A percentile compares a stretch with the other conserved stretches of the same genome.
phyloP scores from a whole-genome alignment of 345 rosid species.

The Aethionema arabicum region DNA sequence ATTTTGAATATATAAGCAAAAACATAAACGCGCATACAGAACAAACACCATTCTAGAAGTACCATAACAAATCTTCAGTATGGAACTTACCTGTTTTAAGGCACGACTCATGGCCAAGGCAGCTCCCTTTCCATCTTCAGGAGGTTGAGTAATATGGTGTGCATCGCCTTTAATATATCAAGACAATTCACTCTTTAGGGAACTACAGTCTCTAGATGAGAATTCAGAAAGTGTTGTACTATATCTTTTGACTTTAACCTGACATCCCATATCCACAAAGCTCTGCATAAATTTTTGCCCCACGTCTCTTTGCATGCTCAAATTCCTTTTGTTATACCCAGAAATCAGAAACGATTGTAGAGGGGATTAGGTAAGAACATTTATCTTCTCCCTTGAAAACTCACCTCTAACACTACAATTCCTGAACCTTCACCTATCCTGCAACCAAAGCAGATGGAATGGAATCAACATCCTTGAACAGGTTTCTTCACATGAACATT shows the following conservation, averaged over 20 bases:
- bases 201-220: too few relatives aligned
- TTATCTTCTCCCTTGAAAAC: slow-evolving; percentile 30
- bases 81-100: slow-evolving; percentile 56
- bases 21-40: slow-evolving; percentile 1
- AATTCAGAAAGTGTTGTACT: slow-evolving; percentile 5
- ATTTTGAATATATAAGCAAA: slow-evolving; percentile 22
- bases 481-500: slow-evolving; percentile 1
- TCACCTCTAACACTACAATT: slow-evolving; percentile 81
- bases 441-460: slow-evolving; percentile 35
- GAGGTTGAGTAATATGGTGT: slow-evolving; percentile 91
- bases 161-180: slow-evolving; percentile 80
- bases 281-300: slow-evolving; percentile 89
- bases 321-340: slow-evolving; percentile 57
- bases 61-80: not conserved
- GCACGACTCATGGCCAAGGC: slow-evolving; percentile 87
- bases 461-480: slow-evolving; percentile 18
- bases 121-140: slow-evolving; percentile 88
- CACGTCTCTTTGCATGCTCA: slow-evolving; percentile 87
- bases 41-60: slow-evolving; percentile 12
- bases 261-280: slow-evolving; percentile 98
- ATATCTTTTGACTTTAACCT: slow-evolving; percentile 46
- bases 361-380: slow-evolving; percentile 8
- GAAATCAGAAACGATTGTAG: slow-evolving; percentile 12
- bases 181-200: slow-evolving; percentile 6
- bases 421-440: slow-evolving; percentile 99